These are phyloP conservation scores for Albizia julibrissin DNA, from an alignment of 306 rosid genomes.

Conservation along the genomic window DNA sequence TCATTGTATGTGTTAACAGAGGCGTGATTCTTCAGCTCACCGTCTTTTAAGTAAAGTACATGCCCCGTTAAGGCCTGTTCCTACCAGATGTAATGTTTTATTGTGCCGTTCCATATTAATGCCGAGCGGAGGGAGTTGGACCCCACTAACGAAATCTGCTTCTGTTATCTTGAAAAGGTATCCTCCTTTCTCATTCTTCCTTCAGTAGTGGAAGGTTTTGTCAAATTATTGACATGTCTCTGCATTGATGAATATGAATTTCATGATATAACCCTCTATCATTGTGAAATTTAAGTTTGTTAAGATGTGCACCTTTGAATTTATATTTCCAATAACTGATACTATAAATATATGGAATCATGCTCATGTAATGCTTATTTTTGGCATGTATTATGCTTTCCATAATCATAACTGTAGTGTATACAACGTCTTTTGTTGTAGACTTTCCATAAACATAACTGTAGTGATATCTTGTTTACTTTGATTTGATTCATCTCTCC, in stretches of 20 bases:
- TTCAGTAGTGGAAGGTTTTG: slow-evolving; percentile 8
- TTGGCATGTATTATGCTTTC: slow-evolving; percentile 27
- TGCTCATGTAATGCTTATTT: slow-evolving; percentile 11
- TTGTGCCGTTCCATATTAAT: slow-evolving; percentile 71
- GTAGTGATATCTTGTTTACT: slow-evolving; percentile 13
- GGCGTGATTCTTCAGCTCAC: slow-evolving; percentile 61
- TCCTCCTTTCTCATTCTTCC: slow-evolving; percentile 2
- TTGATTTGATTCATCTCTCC: slow-evolving; percentile 19
- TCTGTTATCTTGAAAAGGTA: slow-evolving; percentile 68
- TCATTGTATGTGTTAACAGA: slow-evolving; percentile 47
- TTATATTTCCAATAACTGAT: not conserved
- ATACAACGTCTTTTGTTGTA: slow-evolving; percentile 3
- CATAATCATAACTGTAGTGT: slow-evolving; percentile 7
- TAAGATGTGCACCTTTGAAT: slow-evolving; percentile 15
- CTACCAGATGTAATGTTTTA: slow-evolving; percentile 68
- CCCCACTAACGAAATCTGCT: slow-evolving; percentile 68
- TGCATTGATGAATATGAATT: slow-evolving; percentile 22
- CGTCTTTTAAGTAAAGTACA: slow-evolving; percentile 55
- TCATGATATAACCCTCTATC: not conserved
- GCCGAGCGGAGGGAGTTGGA: slow-evolving; percentile 74
- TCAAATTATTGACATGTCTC: not conserved
- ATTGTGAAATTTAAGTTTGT: slow-evolving; percentile 23
- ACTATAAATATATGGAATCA: slow-evolving; percentile 1
- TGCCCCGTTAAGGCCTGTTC: slow-evolving; percentile 54
- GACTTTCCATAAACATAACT: not conserved